phyloP scores from a whole-genome alignment of 78 protist genomes.

The Dictyostelium intermedium region DNA sequence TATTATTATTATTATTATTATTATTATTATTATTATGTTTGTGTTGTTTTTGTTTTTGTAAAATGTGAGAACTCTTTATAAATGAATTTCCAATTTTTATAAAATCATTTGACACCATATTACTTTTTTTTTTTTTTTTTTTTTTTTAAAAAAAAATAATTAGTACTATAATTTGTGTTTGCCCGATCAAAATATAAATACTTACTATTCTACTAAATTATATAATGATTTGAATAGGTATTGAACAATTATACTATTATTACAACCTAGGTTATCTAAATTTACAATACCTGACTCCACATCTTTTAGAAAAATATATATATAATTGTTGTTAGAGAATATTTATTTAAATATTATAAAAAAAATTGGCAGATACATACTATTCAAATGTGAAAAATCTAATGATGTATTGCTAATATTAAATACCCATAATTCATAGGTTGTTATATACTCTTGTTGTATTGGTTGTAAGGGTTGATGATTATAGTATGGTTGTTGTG shows the following conservation, averaged over 20 bases:
- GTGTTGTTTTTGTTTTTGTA: not conserved
- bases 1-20: not conserved
- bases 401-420: not conserved
- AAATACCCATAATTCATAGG: slow-evolving; percentile 54
- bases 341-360: not conserved
- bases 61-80: slow-evolving; percentile 14
- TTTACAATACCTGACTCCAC: slow-evolving; percentile 15
- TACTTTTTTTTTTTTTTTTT: too few species aligned
- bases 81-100: slow-evolving; percentile 49
- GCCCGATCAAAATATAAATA: not conserved
- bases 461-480: not conserved
- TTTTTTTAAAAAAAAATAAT: not conserved
- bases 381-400: not conserved
- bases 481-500: not conserved
- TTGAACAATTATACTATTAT: not conserved
- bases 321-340: not conserved
- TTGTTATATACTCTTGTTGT: not conserved
- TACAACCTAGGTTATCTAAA: not conserved
- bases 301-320: not conserved
- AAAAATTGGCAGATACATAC: not conserved
- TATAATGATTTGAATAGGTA: slow-evolving; percentile 25
- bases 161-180: not conserved
- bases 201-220: slow-evolving; percentile 45
- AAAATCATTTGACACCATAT: slow-evolving; percentile 42
- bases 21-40: not conserved